Base-by-base conservation (phyloP, 345 rosid genomes). In the Salix suchowensis region DNA sequence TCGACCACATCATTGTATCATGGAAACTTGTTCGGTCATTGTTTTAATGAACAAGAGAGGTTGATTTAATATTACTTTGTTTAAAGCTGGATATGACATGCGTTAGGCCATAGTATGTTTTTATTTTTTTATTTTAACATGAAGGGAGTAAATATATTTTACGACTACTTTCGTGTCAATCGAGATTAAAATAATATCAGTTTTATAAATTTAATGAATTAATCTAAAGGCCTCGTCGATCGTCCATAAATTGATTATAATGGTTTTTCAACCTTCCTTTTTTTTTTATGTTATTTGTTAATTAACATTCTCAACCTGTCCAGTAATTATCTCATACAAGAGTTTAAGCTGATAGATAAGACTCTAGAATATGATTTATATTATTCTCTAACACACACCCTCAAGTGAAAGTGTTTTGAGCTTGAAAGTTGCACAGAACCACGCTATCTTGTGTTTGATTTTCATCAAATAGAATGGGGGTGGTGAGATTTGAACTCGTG, bases 1-100 rank as follows among this genome's bases (percentile, higher is more conserved):
- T 73, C 74, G 74, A 76, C 79, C 68, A 68, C 71, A 70, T 68
- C 37, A 76, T 76, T 58, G 2, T 14, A n/a, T 55, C 34, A 32
- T 19, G 30, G 71, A 2, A 65, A 40, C 23, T 39, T 19, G 61
- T 60, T 55, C 40, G 13, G n/a, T 24, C 74, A 26, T 76, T 68
- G 79, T 76, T 55, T 76, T 28, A 2, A 1, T 64, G 67, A 13
- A 72, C 50, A 30, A 64, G 9, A 74, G 60, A 46, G 9, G 26
- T 23, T n/a, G 11, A 23, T 32, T 42, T 74, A 19, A 65, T 55
- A 6, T 11, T 16, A 26, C 44, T 74, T 65, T 64, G 12, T 9
- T 65, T 2, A 44, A 28, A 64, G 18, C 64, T 24, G 15, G 12
- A 24, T 26, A 1, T 23, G 28, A 11, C 62, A 46, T 58, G 28